phyloP scores from a whole-genome alignment of 495 filamentous ascomycete genomes.

The Talaromyces trachyspermus region DNA sequence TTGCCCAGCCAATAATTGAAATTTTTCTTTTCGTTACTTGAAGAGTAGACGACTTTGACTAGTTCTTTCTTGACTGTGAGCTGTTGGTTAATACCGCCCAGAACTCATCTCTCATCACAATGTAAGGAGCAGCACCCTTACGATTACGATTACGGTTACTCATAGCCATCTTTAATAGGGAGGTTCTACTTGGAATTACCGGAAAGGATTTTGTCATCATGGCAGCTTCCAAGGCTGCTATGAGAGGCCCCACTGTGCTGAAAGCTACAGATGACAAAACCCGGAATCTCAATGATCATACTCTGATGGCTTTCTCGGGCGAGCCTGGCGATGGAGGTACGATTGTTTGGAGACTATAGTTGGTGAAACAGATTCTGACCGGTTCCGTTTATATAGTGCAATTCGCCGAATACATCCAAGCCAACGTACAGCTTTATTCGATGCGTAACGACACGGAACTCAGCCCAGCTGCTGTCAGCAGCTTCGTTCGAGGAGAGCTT shows the following conservation, averaged over 20 bases:
- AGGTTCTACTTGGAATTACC: slow-evolving; percentile 95
- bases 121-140: slow-evolving; percentile 8
- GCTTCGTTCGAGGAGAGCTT: slow-evolving; percentile 88
- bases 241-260: slow-evolving; percentile 93
- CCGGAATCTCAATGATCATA: slow-evolving; percentile 78
- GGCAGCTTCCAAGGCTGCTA: slow-evolving; percentile 93
- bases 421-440: slow-evolving; percentile 93
- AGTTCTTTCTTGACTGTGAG: not conserved
- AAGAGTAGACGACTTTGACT: not conserved
- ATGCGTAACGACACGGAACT: slow-evolving; percentile 96
- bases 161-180: slow-evolving; percentile 48
- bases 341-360: slow-evolving; percentile 3
- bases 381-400: slow-evolving; percentile 55
- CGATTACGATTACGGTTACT: slow-evolving; percentile 14
- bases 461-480: slow-evolving; percentile 76
- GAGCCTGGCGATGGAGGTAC: slow-evolving; percentile 94
- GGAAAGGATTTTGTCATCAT: slow-evolving; percentile 98
- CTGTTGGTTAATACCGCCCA: not conserved
- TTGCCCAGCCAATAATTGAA: slow-evolving; percentile 14
- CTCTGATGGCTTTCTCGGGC: slow-evolving; percentile 91
- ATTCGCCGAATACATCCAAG: slow-evolving; percentile 99
- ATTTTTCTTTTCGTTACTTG: slow-evolving; percentile 7
- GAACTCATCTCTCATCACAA: not conserved
- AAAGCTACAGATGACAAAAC: slow-evolving; percentile 98
- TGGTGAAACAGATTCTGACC: slow-evolving; percentile 18